Conservation (phyloP, 257 asterid genomes). For the Fraxinus americana region DNA sequence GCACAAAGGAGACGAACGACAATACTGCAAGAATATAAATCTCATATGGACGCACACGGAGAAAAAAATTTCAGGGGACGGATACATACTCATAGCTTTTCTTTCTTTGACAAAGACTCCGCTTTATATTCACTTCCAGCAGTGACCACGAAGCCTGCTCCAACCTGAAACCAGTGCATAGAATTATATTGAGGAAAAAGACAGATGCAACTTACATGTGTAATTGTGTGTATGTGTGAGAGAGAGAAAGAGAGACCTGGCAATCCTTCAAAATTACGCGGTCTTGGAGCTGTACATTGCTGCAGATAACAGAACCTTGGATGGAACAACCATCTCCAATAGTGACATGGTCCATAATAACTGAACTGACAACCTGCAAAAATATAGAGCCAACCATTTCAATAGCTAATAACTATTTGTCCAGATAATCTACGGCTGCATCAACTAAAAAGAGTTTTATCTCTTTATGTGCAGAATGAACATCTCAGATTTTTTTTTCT, state of each 20-base stretch:
- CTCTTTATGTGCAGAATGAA: conserved; percentile 3
- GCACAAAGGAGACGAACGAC: background rate
- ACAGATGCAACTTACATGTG: background rate
- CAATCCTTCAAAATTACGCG: conserved; percentile 90
- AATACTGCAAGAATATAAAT: conserved; percentile 2
- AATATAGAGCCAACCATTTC: background rate
- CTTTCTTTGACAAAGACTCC: conserved; percentile 89
- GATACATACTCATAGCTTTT: conserved; percentile 45
- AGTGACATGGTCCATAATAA: conserved; percentile 85
- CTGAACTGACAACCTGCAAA: conserved; percentile 86
- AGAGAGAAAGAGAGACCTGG: conserved; percentile 51
- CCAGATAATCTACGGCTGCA: background rate
- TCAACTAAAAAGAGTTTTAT: background rate
- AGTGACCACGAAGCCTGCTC: conserved; percentile 87
- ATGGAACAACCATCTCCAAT: conserved; percentile 93
- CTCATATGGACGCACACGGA: background rate
- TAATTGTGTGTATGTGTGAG: background rate
- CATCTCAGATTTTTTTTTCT: background rate
- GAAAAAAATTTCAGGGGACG: background rate
- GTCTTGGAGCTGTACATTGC: conserved; percentile 92
- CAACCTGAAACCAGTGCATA: conserved; percentile 54
- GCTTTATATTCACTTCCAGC: conserved; percentile 86
- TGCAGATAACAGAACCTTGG: conserved; percentile 91
- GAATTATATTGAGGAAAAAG: background rate
- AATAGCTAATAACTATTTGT: background rate